Evolutionary conservation across 148 eudicot species (phyloP), one percentile per base, ranked within the genome.

Genomic region (Vaccinium vitisidaea): DNA sequence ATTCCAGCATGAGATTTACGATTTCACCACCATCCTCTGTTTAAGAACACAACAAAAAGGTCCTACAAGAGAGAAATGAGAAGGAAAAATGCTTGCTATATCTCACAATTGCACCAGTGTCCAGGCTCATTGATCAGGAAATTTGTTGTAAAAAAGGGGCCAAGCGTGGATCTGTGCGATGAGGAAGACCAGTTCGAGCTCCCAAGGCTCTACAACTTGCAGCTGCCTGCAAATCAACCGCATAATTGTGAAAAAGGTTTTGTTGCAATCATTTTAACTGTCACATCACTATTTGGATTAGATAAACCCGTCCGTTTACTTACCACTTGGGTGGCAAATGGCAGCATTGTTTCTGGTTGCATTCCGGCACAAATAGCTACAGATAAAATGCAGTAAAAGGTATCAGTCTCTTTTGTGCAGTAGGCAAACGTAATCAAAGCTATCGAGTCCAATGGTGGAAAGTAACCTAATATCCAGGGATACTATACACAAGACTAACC

Each of bases 291-390:
- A 74, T 1, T 25, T 55, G 16, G 39, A 49, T 59, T 46, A 65
- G 49, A 56, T 21, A 50, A 18, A 55, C 5, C 49, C 46, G 36
- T 32, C 36, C 0, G 56, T 79, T 48, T 56, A 89, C 94, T 91
- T 81, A 97, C 98, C 88, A 95, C 99, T 94, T 89, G 94, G 82
- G 98, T 82, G 80, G 99, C 98, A 83, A 97, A 97, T 6, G 98
- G 94, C 92, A 97, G 84, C 99, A 97, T 93, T 83, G 86, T 92
- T 83, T 95, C 98, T 14, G 94, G 92, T 67, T 92, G 92, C 98
- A 94, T 95, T 80, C 82, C 83, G 27, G 91, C 83, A 61, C 98
- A 97, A 65, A 95, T 78, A 75, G 95, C 99, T 97, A 80, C 90
- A 89, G 46, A 86, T 56, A 71, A 58, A 49, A 49, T 6, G 56